Evolutionary conservation across 345 rosid genomes (phyloP).

Genomic region (Dimocarpus longan): DNA sequence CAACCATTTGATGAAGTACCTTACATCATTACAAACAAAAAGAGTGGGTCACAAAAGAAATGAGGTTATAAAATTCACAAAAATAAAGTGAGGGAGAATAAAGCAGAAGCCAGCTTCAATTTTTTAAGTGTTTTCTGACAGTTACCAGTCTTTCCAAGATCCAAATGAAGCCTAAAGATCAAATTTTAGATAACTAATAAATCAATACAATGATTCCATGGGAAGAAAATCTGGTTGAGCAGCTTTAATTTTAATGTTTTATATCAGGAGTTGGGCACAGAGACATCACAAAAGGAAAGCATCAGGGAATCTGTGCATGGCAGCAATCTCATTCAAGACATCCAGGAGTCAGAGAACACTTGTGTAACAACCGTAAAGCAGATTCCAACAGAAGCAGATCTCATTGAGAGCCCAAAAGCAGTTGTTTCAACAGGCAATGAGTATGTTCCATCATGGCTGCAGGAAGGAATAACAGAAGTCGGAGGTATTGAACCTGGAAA

Average conservation of each 20-base stretch:
- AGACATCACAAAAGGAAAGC: slow-evolving; percentile 24
- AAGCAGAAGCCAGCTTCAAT: neutral
- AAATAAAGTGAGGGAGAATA: too few species aligned
- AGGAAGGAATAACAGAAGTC: slow-evolving; percentile 25
- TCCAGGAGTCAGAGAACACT: slow-evolving; percentile 29
- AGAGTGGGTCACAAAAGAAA: neutral
- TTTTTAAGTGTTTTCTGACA: neutral
- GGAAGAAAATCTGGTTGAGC: slow-evolving; percentile 3
- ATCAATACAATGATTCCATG: neutral
- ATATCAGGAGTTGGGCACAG: slow-evolving; percentile 37
- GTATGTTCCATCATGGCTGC: slow-evolving; percentile 22
- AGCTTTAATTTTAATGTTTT: slow-evolving; percentile 20
- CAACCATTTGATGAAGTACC: neutral
- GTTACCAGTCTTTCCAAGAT: neutral
- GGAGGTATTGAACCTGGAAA: slow-evolving; percentile 29
- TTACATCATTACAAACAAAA: neutral
- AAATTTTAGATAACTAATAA: neutral
- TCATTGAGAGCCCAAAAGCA: slow-evolving; percentile 9
- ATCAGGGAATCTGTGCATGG: slow-evolving; percentile 19
- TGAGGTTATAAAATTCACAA: neutral
- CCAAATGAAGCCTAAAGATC: slow-evolving; percentile 7
- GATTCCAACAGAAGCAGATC: slow-evolving; percentile 33
- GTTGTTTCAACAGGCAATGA: slow-evolving; percentile 25
- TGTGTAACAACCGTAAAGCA: slow-evolving; percentile 28
- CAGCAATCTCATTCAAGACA: slow-evolving; percentile 21